phyloP scores from a whole-genome alignment of 176 grass and related monocot species.

The Oryza nivara region DNA sequence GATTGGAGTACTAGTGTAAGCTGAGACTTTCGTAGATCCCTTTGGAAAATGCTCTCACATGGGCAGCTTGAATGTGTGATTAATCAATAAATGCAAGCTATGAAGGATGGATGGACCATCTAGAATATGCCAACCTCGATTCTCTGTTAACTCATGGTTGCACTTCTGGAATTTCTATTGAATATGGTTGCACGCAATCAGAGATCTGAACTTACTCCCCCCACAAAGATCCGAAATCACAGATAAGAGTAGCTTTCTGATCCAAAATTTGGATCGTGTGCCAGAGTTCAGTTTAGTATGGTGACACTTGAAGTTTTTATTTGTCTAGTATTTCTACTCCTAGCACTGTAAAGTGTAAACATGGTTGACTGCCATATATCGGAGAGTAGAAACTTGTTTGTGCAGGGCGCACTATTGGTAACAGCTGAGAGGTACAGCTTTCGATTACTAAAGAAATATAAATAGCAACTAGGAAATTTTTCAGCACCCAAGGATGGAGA shows the following conservation, averaged over 20 bases:
- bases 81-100: conserved; percentile 22
- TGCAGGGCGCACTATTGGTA: too few species aligned
- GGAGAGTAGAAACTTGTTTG: background rate
- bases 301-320: background rate
- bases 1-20: background rate
- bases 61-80: conserved; percentile 15
- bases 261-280: background rate
- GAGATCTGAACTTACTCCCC: conserved; percentile 1
- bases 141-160: background rate
- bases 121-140: conserved; percentile 29
- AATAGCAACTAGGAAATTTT: background rate
- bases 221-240: background rate
- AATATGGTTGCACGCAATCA: background rate
- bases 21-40: background rate
- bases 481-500: too few species aligned
- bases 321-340: background rate
- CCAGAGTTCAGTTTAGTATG: background rate
- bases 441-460: background rate
- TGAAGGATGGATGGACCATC: conserved; percentile 32
- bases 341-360: background rate
- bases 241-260: background rate
- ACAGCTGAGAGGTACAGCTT: background rate
- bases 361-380: background rate
- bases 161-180: background rate
- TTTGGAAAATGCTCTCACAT: conserved; percentile 35